Evolutionary conservation across 2,329 filamentous ascomycete genomes (phyloP).

Genomic region (Xylariales sp.): DNA sequence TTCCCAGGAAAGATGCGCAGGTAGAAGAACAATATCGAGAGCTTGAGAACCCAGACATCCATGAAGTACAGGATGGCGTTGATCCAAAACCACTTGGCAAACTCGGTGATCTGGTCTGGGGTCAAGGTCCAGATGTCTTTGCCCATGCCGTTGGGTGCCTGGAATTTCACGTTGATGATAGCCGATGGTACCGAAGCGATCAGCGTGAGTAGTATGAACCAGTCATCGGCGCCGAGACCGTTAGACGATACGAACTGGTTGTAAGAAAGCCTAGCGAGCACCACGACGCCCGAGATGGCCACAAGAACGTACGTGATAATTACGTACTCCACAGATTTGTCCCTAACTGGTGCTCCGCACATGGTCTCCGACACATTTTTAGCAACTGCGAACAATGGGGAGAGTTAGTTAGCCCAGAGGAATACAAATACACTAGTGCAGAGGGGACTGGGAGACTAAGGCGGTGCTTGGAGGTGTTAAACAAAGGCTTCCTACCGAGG

Average conservation of each 20-base stretch:
- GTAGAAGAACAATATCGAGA: slow-evolving; percentile 33
- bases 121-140: slow-evolving; percentile 22
- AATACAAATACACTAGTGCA: too few species aligned
- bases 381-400: slow-evolving; percentile 7
- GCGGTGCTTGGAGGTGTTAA: background rate
- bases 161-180: slow-evolving; percentile 12
- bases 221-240: slow-evolving; percentile 13
- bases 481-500: slow-evolving; percentile 7
- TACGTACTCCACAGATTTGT: slow-evolving; percentile 11
- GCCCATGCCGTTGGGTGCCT: slow-evolving; percentile 17
- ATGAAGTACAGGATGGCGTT: slow-evolving; percentile 13
- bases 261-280: slow-evolving; percentile 10
- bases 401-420: too few species aligned
- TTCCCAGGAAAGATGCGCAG: slow-evolving; percentile 28
- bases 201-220: slow-evolving; percentile 12
- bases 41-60: slow-evolving; percentile 27
- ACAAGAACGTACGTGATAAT: slow-evolving; percentile 9
- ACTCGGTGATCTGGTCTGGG: slow-evolving; percentile 17
- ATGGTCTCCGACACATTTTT: slow-evolving; percentile 13
- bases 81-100: slow-evolving; percentile 18
- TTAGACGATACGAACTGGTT: slow-evolving; percentile 11
- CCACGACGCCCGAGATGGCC: slow-evolving; percentile 7
- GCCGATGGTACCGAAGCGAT: slow-evolving; percentile 12
- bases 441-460: too few species aligned
- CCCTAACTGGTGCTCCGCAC: slow-evolving; percentile 11